Percentiles rank a stretch among this genome's conserved stretches.
Conservation (phyloP, 768 basidiomycete species). For the Termitomyces sp. region DNA sequence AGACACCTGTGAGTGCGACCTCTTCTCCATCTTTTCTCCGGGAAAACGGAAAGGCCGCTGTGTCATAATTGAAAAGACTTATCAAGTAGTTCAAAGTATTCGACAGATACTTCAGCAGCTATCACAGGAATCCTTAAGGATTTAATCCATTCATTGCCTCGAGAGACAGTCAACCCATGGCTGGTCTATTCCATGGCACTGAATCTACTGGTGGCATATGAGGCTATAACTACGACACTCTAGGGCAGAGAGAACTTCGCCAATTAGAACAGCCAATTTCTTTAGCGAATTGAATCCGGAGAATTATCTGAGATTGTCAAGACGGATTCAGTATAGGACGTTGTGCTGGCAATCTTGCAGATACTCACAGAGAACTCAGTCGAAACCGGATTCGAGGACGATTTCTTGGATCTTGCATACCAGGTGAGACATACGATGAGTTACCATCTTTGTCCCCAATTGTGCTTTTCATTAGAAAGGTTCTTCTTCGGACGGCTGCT, state of each 20-base stretch:
- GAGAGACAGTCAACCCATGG: slow-evolving; percentile 10
- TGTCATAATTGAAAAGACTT: slow-evolving; percentile 7
- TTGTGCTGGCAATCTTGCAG: slow-evolving; percentile 6
- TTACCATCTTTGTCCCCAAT: slow-evolving; percentile 9
- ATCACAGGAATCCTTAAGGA: background rate
- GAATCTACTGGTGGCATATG: slow-evolving; percentile 10
- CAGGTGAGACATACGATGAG: background rate
- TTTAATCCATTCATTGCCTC: slow-evolving; percentile 12
- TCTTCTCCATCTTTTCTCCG: background rate
- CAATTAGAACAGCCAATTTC: background rate
- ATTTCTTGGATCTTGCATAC: slow-evolving; percentile 9
- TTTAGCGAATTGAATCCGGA: no score
- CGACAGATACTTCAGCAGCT: background rate
- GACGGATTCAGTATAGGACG: background rate
- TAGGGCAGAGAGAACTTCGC: no score
- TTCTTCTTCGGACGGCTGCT: slow-evolving; percentile 1
- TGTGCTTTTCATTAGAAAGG: slow-evolving; percentile 5
- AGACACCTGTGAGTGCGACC: slow-evolving; percentile 5
- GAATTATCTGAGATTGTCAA: background rate
- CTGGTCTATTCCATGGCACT: slow-evolving; percentile 10
- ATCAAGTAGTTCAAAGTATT: background rate
- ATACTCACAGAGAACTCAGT: slow-evolving; percentile 5
- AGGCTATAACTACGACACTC: no score
- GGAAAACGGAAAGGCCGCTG: background rate
- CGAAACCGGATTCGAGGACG: slow-evolving; percentile 8